Conservation (phyloP, 805 yeast genomes). For the Spathaspora arborariae region DNA sequence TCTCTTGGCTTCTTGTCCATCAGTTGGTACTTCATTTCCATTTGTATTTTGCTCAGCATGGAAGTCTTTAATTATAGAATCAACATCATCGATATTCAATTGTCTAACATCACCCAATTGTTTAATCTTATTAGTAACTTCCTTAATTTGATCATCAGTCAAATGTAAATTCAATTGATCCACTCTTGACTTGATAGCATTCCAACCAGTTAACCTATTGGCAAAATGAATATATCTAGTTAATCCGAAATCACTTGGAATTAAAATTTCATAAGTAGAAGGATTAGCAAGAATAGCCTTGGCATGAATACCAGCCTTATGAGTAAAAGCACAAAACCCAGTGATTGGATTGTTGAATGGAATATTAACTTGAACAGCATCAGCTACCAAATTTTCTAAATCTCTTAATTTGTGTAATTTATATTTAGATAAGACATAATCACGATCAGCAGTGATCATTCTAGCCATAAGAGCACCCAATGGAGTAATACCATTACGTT, state of each 20-base stretch:
- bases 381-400: constrained; percentile 56
- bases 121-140: constrained; percentile 52
- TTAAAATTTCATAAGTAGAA: constrained; percentile 57
- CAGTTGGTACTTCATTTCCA: constrained; percentile 20
- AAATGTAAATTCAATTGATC: constrained; percentile 55
- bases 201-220: constrained; percentile 61
- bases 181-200: constrained; percentile 58
- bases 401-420: constrained; percentile 54
- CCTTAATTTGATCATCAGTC: constrained; percentile 55
- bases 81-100: constrained; percentile 57
- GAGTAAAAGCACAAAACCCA: constrained; percentile 63
- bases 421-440: constrained; percentile 55
- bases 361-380: constrained; percentile 54
- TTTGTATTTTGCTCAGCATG: constrained; percentile 38
- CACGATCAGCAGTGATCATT: constrained; percentile 60
- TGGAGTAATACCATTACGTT: constrained; percentile 61
- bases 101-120: constrained; percentile 58
- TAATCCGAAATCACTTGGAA: constrained; percentile 56
- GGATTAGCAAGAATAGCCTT: constrained; percentile 62
- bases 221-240: constrained; percentile 62
- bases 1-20: constrained; percentile 37
- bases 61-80: constrained; percentile 53
- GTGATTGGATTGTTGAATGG: constrained; percentile 64
- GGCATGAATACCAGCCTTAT: constrained; percentile 63
- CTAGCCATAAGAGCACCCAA: constrained; percentile 61